Evolutionary conservation across 495 filamentous ascomycete species (phyloP).

Genomic region (Hyaloscypha hepaticicola): DNA sequence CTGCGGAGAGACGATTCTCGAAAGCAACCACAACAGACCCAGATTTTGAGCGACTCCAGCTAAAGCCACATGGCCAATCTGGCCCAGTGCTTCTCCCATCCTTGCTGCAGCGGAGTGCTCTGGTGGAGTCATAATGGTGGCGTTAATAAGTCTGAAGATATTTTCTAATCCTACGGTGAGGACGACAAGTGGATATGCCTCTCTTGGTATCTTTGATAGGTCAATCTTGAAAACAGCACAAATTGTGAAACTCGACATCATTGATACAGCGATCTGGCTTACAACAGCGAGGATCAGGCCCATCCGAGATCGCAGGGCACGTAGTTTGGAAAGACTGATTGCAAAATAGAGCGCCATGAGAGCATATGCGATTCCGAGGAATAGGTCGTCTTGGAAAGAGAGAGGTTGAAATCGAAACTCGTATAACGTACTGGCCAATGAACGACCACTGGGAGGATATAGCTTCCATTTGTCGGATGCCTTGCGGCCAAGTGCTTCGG

Average conservation of each 20-base stretch:
- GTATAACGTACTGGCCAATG: conserved; percentile 56
- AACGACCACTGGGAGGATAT: conserved; percentile 55
- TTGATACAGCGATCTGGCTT: conserved; percentile 64
- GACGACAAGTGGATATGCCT: conserved; percentile 68
- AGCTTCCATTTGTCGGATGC: conserved; percentile 52
- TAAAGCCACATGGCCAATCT: conserved; percentile 64
- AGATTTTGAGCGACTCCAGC: conserved; percentile 60
- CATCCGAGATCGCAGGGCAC: conserved; percentile 64
- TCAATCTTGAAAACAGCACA: conserved; percentile 61
- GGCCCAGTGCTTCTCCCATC: conserved; percentile 65
- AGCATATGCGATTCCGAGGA: conserved; percentile 59
- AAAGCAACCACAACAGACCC: conserved; percentile 54
- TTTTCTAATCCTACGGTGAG: conserved; percentile 70
- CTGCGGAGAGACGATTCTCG: conserved; percentile 56
- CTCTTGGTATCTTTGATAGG: conserved; percentile 57
- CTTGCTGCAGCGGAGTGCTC: conserved; percentile 57
- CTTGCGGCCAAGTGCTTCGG: conserved; percentile 41
- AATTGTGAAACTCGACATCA: conserved; percentile 63
- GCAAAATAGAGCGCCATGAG: conserved; percentile 57
- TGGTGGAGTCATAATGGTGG: conserved; percentile 62
- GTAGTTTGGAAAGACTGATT: conserved; percentile 56
- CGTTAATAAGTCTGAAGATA: conserved; percentile 70
- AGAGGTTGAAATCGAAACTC: conserved; percentile 72
- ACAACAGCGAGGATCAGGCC: conserved; percentile 66
- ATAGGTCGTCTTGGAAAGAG: conserved; percentile 55